Evolutionary conservation across 805 yeast species (phyloP), one percentile per base, ranked within the genome.

Genomic region (Metahyphopichia silvanorum): DNA sequence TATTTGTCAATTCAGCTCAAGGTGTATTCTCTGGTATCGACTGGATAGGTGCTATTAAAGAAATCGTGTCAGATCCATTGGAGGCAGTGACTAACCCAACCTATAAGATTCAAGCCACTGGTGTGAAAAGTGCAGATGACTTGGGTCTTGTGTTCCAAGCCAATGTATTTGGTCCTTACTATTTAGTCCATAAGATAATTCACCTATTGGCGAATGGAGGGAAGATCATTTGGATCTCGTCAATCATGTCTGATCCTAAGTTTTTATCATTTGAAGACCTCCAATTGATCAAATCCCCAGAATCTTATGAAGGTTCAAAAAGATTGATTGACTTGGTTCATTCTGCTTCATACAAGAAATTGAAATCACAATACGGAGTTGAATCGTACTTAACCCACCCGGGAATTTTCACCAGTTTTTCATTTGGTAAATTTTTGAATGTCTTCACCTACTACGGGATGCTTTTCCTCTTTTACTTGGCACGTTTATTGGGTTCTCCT

Each of bases 111-210:
- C 98, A 93, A 66, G 69, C 74, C 36, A 70, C 76, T 12, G 96
- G 97, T 4, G 79, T 81, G 16, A 77, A 74, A 49, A 77, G 95
- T 1, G 55, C 50, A 13, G 98, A 93, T 57, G 88, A 77, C 0
- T 46, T 91, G 67, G 97, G 98, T 1, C 63, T 84, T 19, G 87
- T 88, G 4, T 93, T 91, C 64, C 95, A 93, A 59, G 94, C 93
- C 4, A 93, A 93, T 53, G 96, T 91, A n/a, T 86, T 93, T 61
- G 96, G 95, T 0, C 98, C 98, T 2, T 89, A 85, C 63, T 93
- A 80, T 56, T 63, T 93, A 33, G 69, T 89, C 33, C 85, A 83
- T 44, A 79, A 75, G 41, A 60, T 91, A 14, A 55, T 68, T 24
- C 76, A 76, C 2, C 58, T 77, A 22, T 59, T 89, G n/a, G 63